These are phyloP conservation scores for Hortaea sp. DNA, from an alignment of 2,329 filamentous ascomycete species.

Conservation along the genomic window DNA sequence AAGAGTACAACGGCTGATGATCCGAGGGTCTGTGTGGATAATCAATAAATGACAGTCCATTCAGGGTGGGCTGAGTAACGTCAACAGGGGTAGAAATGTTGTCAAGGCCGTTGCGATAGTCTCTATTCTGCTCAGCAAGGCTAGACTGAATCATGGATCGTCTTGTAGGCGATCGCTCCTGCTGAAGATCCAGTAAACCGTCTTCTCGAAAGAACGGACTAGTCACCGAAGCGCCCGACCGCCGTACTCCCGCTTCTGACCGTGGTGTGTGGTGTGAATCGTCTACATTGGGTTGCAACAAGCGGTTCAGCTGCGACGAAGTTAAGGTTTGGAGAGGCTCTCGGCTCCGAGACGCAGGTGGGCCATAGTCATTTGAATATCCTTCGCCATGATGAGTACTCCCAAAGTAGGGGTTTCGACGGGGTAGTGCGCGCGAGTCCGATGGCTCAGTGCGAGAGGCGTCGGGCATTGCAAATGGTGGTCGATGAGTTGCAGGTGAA, in stretches of 20 bases:
- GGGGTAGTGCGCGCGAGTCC: background rate
- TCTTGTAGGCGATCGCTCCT: background rate
- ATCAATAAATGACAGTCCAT: background rate
- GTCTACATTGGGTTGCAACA: background rate
- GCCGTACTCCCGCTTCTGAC: constrained; percentile 3
- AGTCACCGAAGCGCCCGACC: constrained; percentile 19
- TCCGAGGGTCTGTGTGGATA: background rate
- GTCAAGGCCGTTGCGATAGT: background rate
- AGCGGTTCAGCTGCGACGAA: background rate
- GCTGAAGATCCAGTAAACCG: background rate
- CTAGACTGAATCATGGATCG: background rate
- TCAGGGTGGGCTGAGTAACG: background rate
- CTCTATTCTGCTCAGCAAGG: background rate
- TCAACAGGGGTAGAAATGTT: background rate
- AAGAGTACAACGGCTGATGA: background rate
- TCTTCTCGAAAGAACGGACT: constrained; percentile 30
- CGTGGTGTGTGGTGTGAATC: constrained; percentile 3
- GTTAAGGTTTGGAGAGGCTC: background rate
- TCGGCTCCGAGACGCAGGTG: background rate
- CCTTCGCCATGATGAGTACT: no score
- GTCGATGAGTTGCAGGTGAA: background rate
- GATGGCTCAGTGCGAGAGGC: background rate
- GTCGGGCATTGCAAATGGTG: background rate
- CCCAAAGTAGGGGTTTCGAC: constrained; percentile 1
- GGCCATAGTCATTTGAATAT: background rate